Evolutionary conservation across 768 basidiomycete species (phyloP), one percentile per base, ranked within the genome.

Genomic region (Boletus coccyginus): DNA sequence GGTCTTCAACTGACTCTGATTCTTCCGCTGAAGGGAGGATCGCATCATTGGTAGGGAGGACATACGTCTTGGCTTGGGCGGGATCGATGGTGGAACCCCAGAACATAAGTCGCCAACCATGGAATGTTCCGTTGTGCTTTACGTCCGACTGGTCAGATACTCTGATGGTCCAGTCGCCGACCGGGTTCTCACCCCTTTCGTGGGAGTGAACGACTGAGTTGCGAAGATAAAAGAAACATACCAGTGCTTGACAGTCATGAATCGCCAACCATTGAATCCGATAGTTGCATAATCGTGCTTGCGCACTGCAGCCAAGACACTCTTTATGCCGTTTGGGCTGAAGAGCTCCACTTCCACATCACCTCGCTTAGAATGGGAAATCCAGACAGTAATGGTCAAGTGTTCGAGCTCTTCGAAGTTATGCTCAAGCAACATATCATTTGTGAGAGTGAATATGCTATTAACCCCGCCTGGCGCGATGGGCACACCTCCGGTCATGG

Each of bases 161-260:
- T 41, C 72, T 84, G 56, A 99, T 82, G 0, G 83, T 92, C 97
- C 97, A 99, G 19, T 85, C 81, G 17, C 97, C 97, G 31, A 92
- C 70, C 1, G 94, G 90, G 70, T 91, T 78, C 74, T 99, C 97
- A 39, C 90, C 94, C 96, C 96, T 98, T 58, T 27, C 12, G 36
- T 50, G 21, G 40, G 1, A 31, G 56, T 74, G 39, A 72, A 55
- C 12, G 50, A 36, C 38, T 29, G 49, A 27, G 7, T 14, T 36
- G 56, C n/a, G 45, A 19, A 46, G 55, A 12, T 24, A 61, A 36
- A 55, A 39, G 33, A 10, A 52, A 52, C 72, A 24, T 55, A 95
- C 96, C 97, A 99, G 66, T 99, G 97, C 73, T 99, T 99, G 53
- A 98, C 83, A 33, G 85, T 84, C 94, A 98, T 98, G 70, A 99